phyloP scores from a whole-genome alignment of 1,284 basidiomycete species.

The Ganoderma boninense region DNA sequence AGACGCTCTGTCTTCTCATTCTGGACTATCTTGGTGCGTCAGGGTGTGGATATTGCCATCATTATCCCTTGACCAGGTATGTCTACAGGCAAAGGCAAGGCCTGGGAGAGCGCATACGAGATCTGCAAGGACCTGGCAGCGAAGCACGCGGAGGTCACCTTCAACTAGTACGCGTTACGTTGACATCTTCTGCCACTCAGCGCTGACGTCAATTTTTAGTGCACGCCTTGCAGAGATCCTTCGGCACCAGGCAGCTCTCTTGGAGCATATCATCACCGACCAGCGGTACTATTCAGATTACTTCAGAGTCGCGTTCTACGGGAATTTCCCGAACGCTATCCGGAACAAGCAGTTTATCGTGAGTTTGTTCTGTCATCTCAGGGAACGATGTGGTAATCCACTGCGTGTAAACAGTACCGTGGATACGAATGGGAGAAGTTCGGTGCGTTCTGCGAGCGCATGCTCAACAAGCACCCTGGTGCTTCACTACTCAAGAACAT shows the following conservation, averaged over 20 bases:
- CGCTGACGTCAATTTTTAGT: slow-evolving; percentile 48
- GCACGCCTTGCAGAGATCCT: slow-evolving; percentile 86
- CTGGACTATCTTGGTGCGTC: slow-evolving; percentile 84
- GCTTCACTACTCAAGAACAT: slow-evolving; percentile 82
- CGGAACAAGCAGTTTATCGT: slow-evolving; percentile 90
- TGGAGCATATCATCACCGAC: slow-evolving; percentile 86
- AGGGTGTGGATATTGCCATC: not conserved
- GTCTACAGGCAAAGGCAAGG: slow-evolving; percentile 86
- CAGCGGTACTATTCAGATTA: slow-evolving; percentile 90
- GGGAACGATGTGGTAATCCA: slow-evolving; percentile 11
- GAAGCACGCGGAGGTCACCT: slow-evolving; percentile 88
- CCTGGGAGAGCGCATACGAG: slow-evolving; percentile 94
- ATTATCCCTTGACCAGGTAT: not conserved
- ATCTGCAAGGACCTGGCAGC: slow-evolving; percentile 90
- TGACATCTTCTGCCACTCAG: slow-evolving; percentile 9
- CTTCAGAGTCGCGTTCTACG: slow-evolving; percentile 93
- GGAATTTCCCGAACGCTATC: slow-evolving; percentile 87
- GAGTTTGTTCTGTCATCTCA: slow-evolving; percentile 37
- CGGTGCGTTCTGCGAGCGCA: slow-evolving; percentile 88
- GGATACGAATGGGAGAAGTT: slow-evolving; percentile 93
- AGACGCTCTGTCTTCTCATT: slow-evolving; percentile 87
- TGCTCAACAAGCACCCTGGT: slow-evolving; percentile 92
- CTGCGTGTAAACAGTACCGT: slow-evolving; percentile 68
- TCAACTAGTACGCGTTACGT: slow-evolving; percentile 79
- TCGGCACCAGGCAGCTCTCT: slow-evolving; percentile 82